Conservation (phyloP, 805 yeast species). For the Kodamaea kaohsiungensis region DNA sequence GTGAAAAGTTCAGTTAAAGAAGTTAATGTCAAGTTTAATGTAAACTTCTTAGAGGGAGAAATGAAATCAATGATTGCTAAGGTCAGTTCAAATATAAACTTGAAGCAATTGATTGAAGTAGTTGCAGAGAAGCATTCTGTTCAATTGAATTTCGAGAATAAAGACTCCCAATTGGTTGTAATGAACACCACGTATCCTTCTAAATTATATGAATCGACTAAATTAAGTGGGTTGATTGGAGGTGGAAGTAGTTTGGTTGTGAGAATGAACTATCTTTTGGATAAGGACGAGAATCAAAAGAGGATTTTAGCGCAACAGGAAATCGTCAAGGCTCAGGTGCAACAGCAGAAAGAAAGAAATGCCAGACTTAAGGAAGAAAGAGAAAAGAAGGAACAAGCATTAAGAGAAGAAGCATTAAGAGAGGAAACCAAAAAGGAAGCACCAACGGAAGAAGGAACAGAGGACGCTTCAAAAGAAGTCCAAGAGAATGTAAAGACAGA, state of each 20-base stretch:
- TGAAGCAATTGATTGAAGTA: constrained; percentile 21
- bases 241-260: constrained; percentile 24
- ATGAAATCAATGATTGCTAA: constrained; percentile 10
- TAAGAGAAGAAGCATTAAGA: constrained; percentile 6
- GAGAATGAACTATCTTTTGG: constrained; percentile 21
- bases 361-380: constrained; percentile 1
- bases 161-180: constrained; percentile 15
- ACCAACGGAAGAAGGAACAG: no score
- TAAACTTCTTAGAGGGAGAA: constrained; percentile 7
- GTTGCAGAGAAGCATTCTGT: constrained; percentile 14
- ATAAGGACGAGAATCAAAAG: constrained; percentile 11
- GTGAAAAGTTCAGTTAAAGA: constrained; percentile 10
- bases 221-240: constrained; percentile 21
- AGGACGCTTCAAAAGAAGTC: constrained; percentile 8
- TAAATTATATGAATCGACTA: constrained; percentile 10
- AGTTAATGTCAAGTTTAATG: constrained; percentile 21
- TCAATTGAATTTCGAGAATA: constrained; percentile 7
- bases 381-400: constrained; percentile 15
- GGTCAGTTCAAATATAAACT: constrained; percentile 13
- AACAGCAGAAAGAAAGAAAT: constrained; percentile 17
- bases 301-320: constrained; percentile 23
- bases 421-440: constrained; percentile 7
- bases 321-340: constrained; percentile 19
- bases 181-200: constrained; percentile 16
- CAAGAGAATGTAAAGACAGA: no score